Evolutionary conservation across 2,329 filamentous ascomycete genomes (phyloP).

Genomic region (Penicillium sp.): DNA sequence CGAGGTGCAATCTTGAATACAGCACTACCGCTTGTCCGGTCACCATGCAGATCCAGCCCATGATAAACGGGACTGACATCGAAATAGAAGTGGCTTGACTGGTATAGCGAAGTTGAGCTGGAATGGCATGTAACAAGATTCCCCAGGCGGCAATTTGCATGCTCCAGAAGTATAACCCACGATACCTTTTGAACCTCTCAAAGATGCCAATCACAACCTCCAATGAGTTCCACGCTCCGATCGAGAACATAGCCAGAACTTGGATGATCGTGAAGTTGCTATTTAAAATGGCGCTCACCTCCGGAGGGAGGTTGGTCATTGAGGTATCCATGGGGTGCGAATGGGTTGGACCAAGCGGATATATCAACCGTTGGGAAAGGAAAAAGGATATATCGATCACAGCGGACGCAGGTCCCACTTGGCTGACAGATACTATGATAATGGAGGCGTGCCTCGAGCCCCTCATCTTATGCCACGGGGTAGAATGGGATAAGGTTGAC

Average conservation of each 20-base stretch:
- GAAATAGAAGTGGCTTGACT: not conserved
- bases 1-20: constrained; percentile 47
- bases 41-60: constrained; percentile 41
- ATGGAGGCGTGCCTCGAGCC: not conserved
- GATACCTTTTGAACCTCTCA: constrained; percentile 41
- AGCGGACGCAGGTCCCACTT: not conserved
- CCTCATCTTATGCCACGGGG: not conserved
- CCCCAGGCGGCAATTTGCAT: constrained; percentile 37
- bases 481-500: constrained; percentile 1
- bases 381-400: not conserved
- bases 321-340: constrained; percentile 4
- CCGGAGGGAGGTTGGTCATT: constrained; percentile 2
- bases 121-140: constrained; percentile 34
- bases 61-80: constrained; percentile 2
- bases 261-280: not conserved
- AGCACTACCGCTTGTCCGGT: constrained; percentile 42
- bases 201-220: constrained; percentile 45
- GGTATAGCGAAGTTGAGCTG: constrained; percentile 21
- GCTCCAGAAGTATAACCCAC: constrained; percentile 49
- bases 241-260: constrained; percentile 1
- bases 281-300: not conserved
- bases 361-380: not conserved
- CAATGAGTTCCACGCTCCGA: constrained; percentile 38
- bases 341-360: not conserved
- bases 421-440: not conserved